Evolutionary conservation across 495 filamentous ascomycete genomes (phyloP).

Genomic region (Parachaetomium inaequale): DNA sequence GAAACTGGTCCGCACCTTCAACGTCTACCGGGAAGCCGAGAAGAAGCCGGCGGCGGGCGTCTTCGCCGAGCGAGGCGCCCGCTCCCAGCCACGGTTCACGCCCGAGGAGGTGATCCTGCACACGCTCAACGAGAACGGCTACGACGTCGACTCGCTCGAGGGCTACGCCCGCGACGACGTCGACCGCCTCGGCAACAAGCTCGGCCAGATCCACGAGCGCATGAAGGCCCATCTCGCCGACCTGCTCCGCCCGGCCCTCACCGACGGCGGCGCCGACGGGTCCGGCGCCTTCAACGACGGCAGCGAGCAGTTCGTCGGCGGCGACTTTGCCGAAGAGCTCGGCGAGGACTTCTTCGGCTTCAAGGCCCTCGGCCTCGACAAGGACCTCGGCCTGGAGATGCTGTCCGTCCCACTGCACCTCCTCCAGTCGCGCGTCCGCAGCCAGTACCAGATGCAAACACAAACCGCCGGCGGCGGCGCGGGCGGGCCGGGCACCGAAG

Average conservation of each 20-base stretch:
- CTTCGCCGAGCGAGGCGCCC: conserved; percentile 36
- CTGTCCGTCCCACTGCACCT: conserved; percentile 92
- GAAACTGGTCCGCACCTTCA: conserved; percentile 74
- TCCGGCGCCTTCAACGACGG: conserved; percentile 90
- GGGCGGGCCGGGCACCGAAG: conserved; percentile 50
- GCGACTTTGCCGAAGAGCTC: conserved; percentile 95
- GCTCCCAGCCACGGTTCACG: conserved; percentile 65
- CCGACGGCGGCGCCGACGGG: conserved; percentile 74
- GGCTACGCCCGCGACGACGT: conserved; percentile 91
- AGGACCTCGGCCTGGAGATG: conserved; percentile 78
- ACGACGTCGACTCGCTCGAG: conserved; percentile 77
- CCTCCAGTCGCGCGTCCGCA: conserved; percentile 84
- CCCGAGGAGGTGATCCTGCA: conserved; percentile 85
- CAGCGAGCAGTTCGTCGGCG: conserved; percentile 93
- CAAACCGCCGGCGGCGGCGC: conserved; percentile 49
- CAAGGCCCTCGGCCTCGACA: conserved; percentile 88
- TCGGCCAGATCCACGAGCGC: conserved; percentile 81
- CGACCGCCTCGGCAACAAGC: conserved; percentile 79
- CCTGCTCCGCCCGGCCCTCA: conserved; percentile 81
- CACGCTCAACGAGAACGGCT: conserved; percentile 73
- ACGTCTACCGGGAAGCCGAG: conserved; percentile 76
- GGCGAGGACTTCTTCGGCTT: conserved; percentile 99
- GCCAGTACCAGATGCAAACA: conserved; percentile 70
- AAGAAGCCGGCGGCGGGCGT: conserved; percentile 52
- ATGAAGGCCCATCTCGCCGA: conserved; percentile 88